Percentiles rank a stretch among this genome's conserved stretches.
Evolutionary conservation across 208 protist genomes (phyloP).

Genomic region (Trypanosoma vivax): DNA sequence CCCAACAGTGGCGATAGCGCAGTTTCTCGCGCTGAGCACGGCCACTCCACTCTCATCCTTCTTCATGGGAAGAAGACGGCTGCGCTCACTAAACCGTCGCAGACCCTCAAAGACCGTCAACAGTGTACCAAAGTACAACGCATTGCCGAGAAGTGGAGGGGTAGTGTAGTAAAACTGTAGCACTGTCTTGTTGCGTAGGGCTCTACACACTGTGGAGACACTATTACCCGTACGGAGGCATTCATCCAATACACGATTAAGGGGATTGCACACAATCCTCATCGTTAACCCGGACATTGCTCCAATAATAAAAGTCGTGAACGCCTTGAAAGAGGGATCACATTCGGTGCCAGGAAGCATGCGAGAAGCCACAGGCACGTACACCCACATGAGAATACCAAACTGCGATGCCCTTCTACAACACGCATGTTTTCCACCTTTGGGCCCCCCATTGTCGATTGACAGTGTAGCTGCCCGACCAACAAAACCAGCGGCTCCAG

Average conservation of each 20-base stretch:
- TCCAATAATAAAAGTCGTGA: slow-evolving; percentile 76
- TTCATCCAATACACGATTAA: slow-evolving; percentile 81
- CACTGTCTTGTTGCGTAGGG: slow-evolving; percentile 75
- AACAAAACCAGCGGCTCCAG: slow-evolving; percentile 53
- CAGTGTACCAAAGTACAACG: slow-evolving; percentile 82
- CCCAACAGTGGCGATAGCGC: slow-evolving; percentile 37
- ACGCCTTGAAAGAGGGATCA: slow-evolving; percentile 65
- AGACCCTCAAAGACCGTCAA: slow-evolving; percentile 85
- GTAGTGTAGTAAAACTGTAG: slow-evolving; percentile 85
- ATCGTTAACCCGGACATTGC: slow-evolving; percentile 74
- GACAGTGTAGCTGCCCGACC: slow-evolving; percentile 50
- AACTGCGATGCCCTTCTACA: slow-evolving; percentile 72
- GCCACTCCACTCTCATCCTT: slow-evolving; percentile 14
- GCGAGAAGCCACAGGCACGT: slow-evolving; percentile 58
- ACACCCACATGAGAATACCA: slow-evolving; percentile 85
- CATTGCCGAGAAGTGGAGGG: slow-evolving; percentile 79
- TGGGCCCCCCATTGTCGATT: slow-evolving; percentile 71
- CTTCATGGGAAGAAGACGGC: slow-evolving; percentile 20
- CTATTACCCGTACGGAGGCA: slow-evolving; percentile 60
- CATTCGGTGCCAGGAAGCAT: slow-evolving; percentile 56
- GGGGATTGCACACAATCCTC: slow-evolving; percentile 80
- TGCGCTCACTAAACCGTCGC: slow-evolving; percentile 81
- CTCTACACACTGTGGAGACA: slow-evolving; percentile 34
- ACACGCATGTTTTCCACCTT: slow-evolving; percentile 60
- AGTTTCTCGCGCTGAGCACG: slow-evolving; percentile 57